Conservation (phyloP, 352 stramenopile species). For the Globisporangium parvum region DNA sequence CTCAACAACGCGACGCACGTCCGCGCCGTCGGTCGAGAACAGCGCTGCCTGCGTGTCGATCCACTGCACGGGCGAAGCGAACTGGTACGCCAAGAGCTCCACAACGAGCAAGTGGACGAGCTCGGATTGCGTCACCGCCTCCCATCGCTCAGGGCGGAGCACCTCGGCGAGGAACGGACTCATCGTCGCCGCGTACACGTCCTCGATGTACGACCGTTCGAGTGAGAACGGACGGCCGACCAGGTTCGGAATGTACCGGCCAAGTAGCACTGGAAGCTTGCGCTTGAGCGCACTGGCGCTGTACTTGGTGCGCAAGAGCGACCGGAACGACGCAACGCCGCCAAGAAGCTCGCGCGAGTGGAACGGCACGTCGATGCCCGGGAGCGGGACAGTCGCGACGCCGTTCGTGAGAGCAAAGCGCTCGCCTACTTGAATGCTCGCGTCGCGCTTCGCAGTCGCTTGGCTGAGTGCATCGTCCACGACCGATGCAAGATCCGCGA, state of each 20-base stretch:
- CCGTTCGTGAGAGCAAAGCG: slow-evolving; percentile 59
- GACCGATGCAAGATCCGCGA: slow-evolving; percentile 38
- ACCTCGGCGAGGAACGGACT: slow-evolving; percentile 45
- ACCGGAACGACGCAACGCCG: slow-evolving; percentile 75
- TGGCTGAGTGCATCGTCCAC: slow-evolving; percentile 53
- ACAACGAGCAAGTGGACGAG: slow-evolving; percentile 73
- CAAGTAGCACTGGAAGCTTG: slow-evolving; percentile 61
- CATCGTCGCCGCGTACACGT: slow-evolving; percentile 65
- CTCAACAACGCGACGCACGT: slow-evolving; percentile 72
- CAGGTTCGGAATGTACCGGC: slow-evolving; percentile 85
- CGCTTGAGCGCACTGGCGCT: slow-evolving; percentile 55
- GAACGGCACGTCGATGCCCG: slow-evolving; percentile 89
- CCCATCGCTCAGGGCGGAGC: slow-evolving; percentile 59
- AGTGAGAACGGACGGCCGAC: slow-evolving; percentile 76
- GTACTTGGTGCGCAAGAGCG: slow-evolving; percentile 69
- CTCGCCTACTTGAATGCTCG: slow-evolving; percentile 40
- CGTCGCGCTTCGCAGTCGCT: slow-evolving; percentile 55
- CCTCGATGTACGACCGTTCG: slow-evolving; percentile 67
- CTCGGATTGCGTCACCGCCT: slow-evolving; percentile 58
- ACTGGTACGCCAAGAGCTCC: slow-evolving; percentile 86
- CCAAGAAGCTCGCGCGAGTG: slow-evolving; percentile 79
- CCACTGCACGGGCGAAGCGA: slow-evolving; percentile 86
- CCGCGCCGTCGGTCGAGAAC: slow-evolving; percentile 45
- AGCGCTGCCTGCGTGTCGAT: slow-evolving; percentile 83
- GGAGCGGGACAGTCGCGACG: slow-evolving; percentile 77